These are phyloP conservation scores for Auricularia cornea DNA, from an alignment of 768 basidiomycete species.

Conservation along the genomic window DNA sequence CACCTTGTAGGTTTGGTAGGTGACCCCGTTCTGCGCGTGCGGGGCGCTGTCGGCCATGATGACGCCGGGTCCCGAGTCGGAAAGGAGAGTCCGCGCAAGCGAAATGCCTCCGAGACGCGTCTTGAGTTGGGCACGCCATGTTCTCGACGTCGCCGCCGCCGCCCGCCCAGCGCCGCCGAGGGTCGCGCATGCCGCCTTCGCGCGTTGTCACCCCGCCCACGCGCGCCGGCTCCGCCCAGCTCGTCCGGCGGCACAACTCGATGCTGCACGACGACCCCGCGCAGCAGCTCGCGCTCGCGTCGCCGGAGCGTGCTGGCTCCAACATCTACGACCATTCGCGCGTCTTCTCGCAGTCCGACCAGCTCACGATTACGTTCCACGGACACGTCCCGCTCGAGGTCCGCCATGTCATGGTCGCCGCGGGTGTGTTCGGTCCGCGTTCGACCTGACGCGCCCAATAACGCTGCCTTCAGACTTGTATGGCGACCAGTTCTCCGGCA, in stretches of 20 bases:
- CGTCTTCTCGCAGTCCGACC: slow-evolving; percentile 65
- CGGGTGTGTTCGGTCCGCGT: slow-evolving; percentile 37
- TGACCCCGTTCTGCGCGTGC: neutral
- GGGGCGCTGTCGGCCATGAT: neutral
- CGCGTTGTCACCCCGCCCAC: slow-evolving; percentile 38
- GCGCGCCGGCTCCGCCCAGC: slow-evolving; percentile 16
- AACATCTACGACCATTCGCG: slow-evolving; percentile 14
- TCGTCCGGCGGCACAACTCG: slow-evolving; percentile 28
- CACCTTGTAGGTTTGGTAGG: neutral
- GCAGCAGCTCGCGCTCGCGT: slow-evolving; percentile 49
- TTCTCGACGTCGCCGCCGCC: neutral
- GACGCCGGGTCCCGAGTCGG: neutral
- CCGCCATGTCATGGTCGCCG: slow-evolving; percentile 57
- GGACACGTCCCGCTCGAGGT: slow-evolving; percentile 66
- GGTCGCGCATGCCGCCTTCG: slow-evolving; percentile 23
- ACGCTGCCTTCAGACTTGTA: slow-evolving; percentile 46
- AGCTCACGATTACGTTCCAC: slow-evolving; percentile 59
- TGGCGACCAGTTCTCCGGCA: slow-evolving; percentile 57
- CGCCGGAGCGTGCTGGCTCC: slow-evolving; percentile 34
- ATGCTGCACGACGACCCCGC: slow-evolving; percentile 33
- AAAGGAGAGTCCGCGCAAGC: neutral
- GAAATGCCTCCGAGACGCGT: neutral
- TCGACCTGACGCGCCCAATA: slow-evolving; percentile 3
- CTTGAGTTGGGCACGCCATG: neutral
- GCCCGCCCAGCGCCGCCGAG: neutral